Percentiles rank a stretch among this genome's conserved stretches.
Evolutionary conservation across 140 eudicot genomes (phyloP).

Genomic region (Ambrosia hybrid): DNA sequence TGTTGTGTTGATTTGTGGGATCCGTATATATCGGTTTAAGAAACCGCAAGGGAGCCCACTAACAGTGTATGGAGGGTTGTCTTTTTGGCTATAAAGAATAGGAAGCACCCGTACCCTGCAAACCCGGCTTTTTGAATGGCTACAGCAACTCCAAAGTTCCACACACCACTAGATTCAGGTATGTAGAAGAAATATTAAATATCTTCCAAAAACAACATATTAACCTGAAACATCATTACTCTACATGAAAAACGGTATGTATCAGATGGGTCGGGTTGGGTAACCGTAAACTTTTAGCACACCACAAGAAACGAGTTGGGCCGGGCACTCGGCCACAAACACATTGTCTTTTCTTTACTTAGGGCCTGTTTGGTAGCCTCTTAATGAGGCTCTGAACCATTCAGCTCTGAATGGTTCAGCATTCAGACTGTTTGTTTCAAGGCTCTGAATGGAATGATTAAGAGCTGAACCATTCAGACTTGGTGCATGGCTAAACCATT

Average conservation of each 20-base stretch:
- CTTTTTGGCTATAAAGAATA: slow-evolving; percentile 64
- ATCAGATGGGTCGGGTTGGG: background rate
- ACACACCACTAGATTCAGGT: slow-evolving; percentile 65
- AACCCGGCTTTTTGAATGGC: slow-evolving; percentile 54
- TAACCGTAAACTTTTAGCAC: background rate
- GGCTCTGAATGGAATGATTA: too few species aligned
- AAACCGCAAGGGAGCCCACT: slow-evolving; percentile 89
- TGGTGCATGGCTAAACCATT: too few species aligned
- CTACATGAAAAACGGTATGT: background rate
- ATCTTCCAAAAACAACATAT: too few species aligned
- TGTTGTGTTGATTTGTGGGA: slow-evolving; percentile 64
- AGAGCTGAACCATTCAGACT: too few species aligned
- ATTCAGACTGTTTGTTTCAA: too few species aligned
- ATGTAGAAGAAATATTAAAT: slow-evolving; percentile 15
- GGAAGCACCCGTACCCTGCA: slow-evolving; percentile 55
- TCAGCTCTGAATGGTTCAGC: too few species aligned
- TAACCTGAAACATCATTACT: background rate
- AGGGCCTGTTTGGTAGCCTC: too few species aligned
- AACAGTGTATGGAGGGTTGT: slow-evolving; percentile 81
- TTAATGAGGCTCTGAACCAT: too few species aligned
- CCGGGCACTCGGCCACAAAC: too few species aligned
- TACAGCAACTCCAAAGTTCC: slow-evolving; percentile 53
- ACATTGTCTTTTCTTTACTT: too few species aligned
- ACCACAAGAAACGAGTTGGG: background rate
- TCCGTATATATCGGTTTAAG: slow-evolving; percentile 64